A percentile compares a stretch with the other conserved stretches of the same genome.
Conservation (phyloP, 805 yeast species). For the Kuraishia floccosa region DNA sequence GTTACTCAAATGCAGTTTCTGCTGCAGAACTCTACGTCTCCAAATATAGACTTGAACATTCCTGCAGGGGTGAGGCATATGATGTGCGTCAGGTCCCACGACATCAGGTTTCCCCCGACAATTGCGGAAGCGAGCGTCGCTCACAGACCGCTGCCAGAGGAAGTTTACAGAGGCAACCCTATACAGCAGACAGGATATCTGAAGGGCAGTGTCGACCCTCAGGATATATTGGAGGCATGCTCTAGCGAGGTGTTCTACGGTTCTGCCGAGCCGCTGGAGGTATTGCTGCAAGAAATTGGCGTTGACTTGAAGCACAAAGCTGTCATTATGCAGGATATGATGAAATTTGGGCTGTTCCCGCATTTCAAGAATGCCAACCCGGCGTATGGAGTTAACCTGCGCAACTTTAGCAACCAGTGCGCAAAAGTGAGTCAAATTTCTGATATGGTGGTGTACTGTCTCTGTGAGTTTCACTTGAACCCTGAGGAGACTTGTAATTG, state of each 20-base stretch:
- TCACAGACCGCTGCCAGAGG: constrained; percentile 2
- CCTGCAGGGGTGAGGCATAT: constrained; percentile 4
- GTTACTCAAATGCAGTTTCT: constrained; percentile 40
- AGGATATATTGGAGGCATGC: constrained; percentile 47
- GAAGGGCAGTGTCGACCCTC: constrained; percentile 41
- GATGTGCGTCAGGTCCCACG: no score
- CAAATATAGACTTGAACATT: no score
- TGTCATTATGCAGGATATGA: no score
- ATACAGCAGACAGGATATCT: constrained; percentile 31
- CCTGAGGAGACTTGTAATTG: constrained; percentile 19
- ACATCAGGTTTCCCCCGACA: constrained; percentile 13
- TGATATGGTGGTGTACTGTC: constrained; percentile 69
- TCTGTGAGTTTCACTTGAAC: constrained; percentile 26
- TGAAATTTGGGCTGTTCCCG: constrained; percentile 26
- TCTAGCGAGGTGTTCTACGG: not conserved
- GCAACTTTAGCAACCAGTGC: constrained; percentile 81
- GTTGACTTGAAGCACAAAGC: no score
- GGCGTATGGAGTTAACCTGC: constrained; percentile 57
- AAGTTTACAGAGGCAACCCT: not conserved
- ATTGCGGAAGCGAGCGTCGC: constrained; percentile 10
- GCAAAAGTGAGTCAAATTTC: constrained; percentile 68
- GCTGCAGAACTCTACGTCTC: no score
- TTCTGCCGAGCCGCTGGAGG: not conserved
- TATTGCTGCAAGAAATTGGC: not conserved
- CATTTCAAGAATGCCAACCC: constrained; percentile 54